Base-by-base conservation (phyloP, 768 basidiomycete species). In the Phlegmacium glaucopus region DNA sequence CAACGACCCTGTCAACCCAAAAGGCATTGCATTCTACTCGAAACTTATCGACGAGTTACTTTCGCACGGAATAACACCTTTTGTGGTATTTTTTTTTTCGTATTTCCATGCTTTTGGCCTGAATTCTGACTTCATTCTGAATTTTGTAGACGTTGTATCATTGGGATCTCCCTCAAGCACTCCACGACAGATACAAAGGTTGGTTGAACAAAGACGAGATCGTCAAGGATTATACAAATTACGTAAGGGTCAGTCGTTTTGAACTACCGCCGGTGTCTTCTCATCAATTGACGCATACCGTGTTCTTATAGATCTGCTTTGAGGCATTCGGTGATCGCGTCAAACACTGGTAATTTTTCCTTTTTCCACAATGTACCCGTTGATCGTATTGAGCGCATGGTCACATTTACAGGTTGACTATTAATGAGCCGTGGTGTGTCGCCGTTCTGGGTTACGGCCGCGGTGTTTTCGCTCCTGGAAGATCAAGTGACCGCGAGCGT, bases 371-470 rank as follows among this genome's bases (percentile, higher is more conserved):
- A 36, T 62, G 60, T 51, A 44, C 50, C 53, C 51, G 29, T 52
- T 59, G 39, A 65, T 57, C 47, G 48, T 42, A 54, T 42, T 44
- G 6, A 46, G 12, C 25, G 25, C 34, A 12, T 42, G 26, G n/a
- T 38, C 12, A 30, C 37, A 28, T n/a, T n/a, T n/a, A 27, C 52
- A 83, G 82, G 83, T 62, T 87, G 41, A 88, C 85, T 3, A 71
- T 87, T 65, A 88, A 89, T 61, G 86, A 90, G 67, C 85, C 85
- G 0, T 85, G 81, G 83, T 82, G 81, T 60, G 72, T 83, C 43
- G 76, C 85, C 42, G 72, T 85, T 55, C 68, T 84, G 40, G 85
- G 87, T n/a, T 83, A 87, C 57, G 81, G 82, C 11, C 72, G 78
- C 39, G 86, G 84, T 39, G 75, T 82, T 11, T 88, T 88, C 52